Evolutionary conservation across 129 eudicot species (phyloP).

Genomic region (Erigeron canadensis): DNA sequence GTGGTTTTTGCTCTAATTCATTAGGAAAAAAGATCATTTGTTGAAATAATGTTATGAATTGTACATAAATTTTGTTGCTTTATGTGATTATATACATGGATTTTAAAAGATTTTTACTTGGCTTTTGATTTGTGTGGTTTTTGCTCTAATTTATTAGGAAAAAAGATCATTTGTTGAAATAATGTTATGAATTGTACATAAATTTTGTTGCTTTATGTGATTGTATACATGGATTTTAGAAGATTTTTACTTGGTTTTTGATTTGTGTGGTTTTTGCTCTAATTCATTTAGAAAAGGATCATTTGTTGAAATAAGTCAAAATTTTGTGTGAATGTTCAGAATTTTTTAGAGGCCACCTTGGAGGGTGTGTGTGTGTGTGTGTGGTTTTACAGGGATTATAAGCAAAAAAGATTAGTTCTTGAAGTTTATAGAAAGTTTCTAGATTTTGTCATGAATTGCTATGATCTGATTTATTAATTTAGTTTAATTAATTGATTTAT

Average conservation of each 20-base stretch:
- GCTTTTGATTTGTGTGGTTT: slow-evolving; percentile 4
- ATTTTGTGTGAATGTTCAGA: not conserved
- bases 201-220: not conserved
- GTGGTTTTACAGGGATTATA: not conserved
- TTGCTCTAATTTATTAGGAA: no score
- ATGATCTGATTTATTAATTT: not conserved
- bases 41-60: not conserved
- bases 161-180: no score
- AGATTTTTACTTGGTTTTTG: not conserved
- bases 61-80: not conserved
- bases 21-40: not conserved
- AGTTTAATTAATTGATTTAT: not conserved
- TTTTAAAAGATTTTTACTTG: not conserved
- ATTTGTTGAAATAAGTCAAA: not conserved
- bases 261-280: not conserved
- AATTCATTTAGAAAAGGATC: no score
- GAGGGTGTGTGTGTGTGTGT: no score
- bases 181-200: no score
- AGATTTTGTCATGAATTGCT: not conserved
- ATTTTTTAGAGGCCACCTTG: no score
- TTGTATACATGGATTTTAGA: not conserved
- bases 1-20: not conserved
- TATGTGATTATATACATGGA: not conserved
- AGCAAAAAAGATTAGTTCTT: not conserved
- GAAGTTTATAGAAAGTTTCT: not conserved